Base-by-base conservation (phyloP, 108 stramenopile species). In the Pseudonitzschia multistriata region DNA sequence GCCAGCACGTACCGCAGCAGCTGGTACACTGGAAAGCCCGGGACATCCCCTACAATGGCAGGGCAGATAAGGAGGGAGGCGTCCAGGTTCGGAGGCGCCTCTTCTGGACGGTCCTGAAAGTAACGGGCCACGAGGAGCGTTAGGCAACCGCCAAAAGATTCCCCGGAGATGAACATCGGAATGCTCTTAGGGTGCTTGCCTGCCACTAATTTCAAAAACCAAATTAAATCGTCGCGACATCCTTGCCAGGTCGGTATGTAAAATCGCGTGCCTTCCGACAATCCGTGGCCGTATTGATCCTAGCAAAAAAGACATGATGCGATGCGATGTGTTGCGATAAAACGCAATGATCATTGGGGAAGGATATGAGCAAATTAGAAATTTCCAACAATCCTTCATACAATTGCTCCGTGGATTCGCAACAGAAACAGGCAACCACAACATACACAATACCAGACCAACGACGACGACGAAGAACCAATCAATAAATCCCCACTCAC, bases 211-310 rank as follows among this genome's bases (percentile, higher is more conserved):
- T 76, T 67, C 55, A 29, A 50, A 65, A 86, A 83, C 5, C 49
- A 56, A 21, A 73, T 65, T 42, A 62, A 67, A 65, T 86, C 85
- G 36, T 83, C 40, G 27, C 39, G 54, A 40, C 74, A 75, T 33
- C 37, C 33, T 40, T 75, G 39, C 82, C 82, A 86, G 21, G 74
- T 45, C 0, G 76, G 79, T 35, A 86, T 67, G 37, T 52, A 83
- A 47, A 72, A 79, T 13, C 85, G 68, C 3, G 39, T 61, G 6
- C 85, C 85, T 54, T 86, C 85, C 25, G 80, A 81, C 34, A 61
- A 81, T 49, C 85, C 85, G 40, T 86, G 85, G 48, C 85, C 85
- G 17, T 66, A 67, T 65, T 72, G 40, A 61, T 86, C 81, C 42
- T 59, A 19, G 19, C 8, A n/a, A n/a, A n/a, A n/a, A n/a, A 55